Conservation (phyloP, 2,329 filamentous ascomycete species). For the Ophiostoma angusticollis region DNA sequence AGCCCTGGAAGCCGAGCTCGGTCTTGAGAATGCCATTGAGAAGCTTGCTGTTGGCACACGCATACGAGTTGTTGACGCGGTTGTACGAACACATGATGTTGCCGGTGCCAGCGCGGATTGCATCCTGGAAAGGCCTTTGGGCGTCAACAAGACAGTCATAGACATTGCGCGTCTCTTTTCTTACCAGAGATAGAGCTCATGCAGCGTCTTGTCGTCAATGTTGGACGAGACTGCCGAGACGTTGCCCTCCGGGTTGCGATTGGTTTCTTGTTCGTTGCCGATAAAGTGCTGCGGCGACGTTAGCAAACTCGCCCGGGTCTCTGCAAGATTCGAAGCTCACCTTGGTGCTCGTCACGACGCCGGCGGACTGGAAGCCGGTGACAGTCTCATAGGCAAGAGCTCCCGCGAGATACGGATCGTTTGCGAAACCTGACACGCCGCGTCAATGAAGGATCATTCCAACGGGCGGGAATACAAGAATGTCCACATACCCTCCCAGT, state of each 20-base stretch:
- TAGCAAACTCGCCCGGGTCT: neutral
- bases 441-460: too few relatives aligned
- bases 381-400: slow-evolving; percentile 40
- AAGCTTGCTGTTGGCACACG: slow-evolving; percentile 54
- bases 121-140: slow-evolving; percentile 60
- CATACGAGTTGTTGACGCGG: slow-evolving; percentile 58
- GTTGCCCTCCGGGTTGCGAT: slow-evolving; percentile 49
- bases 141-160: neutral
- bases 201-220: slow-evolving; percentile 47
- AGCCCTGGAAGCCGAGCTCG: slow-evolving; percentile 49
- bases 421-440: slow-evolving; percentile 22
- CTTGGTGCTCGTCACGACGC: slow-evolving; percentile 56
- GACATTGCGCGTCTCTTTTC: too few relatives aligned
- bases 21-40: slow-evolving; percentile 55
- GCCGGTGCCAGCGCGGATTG: slow-evolving; percentile 46
- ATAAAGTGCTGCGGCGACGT: slow-evolving; percentile 48
- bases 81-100: slow-evolving; percentile 54
- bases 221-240: slow-evolving; percentile 39
- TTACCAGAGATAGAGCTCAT: slow-evolving; percentile 53
- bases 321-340: slow-evolving; percentile 19
- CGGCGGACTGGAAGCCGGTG: slow-evolving; percentile 53
- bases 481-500: slow-evolving; percentile 35
- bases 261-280: slow-evolving; percentile 64
- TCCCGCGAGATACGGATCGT: slow-evolving; percentile 50
- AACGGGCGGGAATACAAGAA: neutral